These are phyloP conservation scores for Neonectria faginata DNA, from an alignment of 2,329 filamentous ascomycete species.

Conservation along the genomic window DNA sequence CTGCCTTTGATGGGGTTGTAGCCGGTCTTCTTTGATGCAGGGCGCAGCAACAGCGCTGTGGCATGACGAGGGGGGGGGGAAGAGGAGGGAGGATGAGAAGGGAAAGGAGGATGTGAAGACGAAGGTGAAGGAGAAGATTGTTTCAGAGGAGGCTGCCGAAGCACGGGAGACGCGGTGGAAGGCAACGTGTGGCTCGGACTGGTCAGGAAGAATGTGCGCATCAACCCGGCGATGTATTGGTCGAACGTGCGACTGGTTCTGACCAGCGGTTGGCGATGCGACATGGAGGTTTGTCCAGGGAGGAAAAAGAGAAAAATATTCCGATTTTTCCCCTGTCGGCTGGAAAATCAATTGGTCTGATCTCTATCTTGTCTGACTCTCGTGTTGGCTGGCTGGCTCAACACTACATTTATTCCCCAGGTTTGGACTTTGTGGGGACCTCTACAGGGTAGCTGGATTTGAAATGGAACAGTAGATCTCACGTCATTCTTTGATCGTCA, in stretches of 20 bases:
- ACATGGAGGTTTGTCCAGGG: background rate
- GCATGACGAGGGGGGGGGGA: background rate
- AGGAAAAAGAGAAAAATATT: no score
- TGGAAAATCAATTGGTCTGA: background rate
- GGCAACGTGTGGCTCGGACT: background rate
- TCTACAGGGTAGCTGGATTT: background rate
- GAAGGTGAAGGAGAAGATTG: background rate
- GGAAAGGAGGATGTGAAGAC: no score
- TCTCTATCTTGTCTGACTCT: background rate
- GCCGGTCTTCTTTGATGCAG: conserved; percentile 3
- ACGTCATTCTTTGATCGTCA: no score
- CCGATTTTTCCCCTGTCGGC: background rate
- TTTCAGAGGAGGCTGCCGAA: background rate
- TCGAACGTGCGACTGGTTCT: conserved; percentile 14
- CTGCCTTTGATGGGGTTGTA: conserved; percentile 9
- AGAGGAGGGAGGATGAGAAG: no score
- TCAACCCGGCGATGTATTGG: conserved; percentile 10
- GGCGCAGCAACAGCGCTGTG: background rate
- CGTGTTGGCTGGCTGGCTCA: background rate
- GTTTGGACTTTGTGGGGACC: background rate
- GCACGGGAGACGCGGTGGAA: background rate
- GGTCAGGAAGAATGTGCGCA: conserved; percentile 11
- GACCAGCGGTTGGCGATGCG: conserved; percentile 8
- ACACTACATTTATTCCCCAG: background rate
- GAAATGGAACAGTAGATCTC: no score